phyloP scores from a whole-genome alignment of 192 early-diverging fungal genomes.

The Linderina pennispora region DNA sequence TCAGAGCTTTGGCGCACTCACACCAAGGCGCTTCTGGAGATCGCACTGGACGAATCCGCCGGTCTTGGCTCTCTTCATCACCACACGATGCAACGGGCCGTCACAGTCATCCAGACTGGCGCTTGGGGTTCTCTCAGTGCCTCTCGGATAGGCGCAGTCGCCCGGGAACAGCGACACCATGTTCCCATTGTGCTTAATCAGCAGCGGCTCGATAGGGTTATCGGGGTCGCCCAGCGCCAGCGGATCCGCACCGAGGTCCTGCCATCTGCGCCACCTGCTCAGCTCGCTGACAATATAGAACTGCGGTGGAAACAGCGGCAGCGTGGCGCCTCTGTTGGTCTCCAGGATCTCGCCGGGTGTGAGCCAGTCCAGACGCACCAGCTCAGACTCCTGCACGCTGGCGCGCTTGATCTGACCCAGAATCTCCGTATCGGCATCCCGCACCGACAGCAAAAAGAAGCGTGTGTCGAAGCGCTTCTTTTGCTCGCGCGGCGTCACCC shows the following conservation, averaged over 20 bases:
- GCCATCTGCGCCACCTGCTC: slow-evolving; percentile 27
- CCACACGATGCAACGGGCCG: slow-evolving; percentile 19
- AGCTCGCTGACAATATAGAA: slow-evolving; percentile 54
- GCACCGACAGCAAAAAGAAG: slow-evolving; percentile 24
- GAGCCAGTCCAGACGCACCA: slow-evolving; percentile 58
- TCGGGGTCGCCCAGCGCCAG: neutral
- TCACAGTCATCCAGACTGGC: neutral
- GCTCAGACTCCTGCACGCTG: slow-evolving; percentile 45
- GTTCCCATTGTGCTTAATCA: slow-evolving; percentile 17
- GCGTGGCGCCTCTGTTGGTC: slow-evolving; percentile 34
- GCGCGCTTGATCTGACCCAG: slow-evolving; percentile 5
- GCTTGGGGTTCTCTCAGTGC: neutral
- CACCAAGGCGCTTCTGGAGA: too few relatives aligned
- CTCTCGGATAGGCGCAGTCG: slow-evolving; percentile 18
- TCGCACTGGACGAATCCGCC: too few relatives aligned
- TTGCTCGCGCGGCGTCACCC: slow-evolving; percentile 36
- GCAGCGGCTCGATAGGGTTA: slow-evolving; percentile 20
- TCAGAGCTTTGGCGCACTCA: too few relatives aligned
- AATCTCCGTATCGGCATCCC: slow-evolving; percentile 4
- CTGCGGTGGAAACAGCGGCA: slow-evolving; percentile 64
- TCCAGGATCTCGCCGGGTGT: slow-evolving; percentile 54
- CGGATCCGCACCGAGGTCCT: slow-evolving; percentile 33
- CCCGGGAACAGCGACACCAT: slow-evolving; percentile 36
- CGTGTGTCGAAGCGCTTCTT: slow-evolving; percentile 31
- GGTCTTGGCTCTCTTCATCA: slow-evolving; percentile 5